Base-by-base conservation (phyloP, 805 yeast genomes). In the Teunomyces funiuensis region DNA sequence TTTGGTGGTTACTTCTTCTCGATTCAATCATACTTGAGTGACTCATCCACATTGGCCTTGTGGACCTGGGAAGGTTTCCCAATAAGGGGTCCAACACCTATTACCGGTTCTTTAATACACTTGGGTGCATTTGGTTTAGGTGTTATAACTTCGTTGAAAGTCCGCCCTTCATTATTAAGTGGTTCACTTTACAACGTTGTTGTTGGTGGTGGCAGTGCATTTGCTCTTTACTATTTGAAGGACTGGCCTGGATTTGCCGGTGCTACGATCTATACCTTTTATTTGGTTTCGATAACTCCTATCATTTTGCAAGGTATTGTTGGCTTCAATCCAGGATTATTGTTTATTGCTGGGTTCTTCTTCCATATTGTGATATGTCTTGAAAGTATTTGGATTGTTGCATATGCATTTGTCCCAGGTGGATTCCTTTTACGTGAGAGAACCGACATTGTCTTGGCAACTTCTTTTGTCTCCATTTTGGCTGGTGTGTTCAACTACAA, bases 41-140 rank as follows among this genome's bases (percentile, higher is more conserved):
- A 93, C 59, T 76, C 97, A 0, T 82, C 95, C 2, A 85, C 93
- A 7, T 73, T 91, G 31, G 85, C 88, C n/a, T 72, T 83, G 36
- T 93, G 97, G 97, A 80, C 82, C n/a, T 93, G 98, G 98, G 85
- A 83, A 46, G 99, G 99, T 1, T 91, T 76, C 60, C 96, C 95
- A 30, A 71, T 87, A n/a, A 66, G 69, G 3, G 95, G 95, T 0
- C 97, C 97, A 8, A 74, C 85, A 3, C 95, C 97, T 9, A 80
- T 89, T 33, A 88, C 95, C 22, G 88, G 88, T 51, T 91, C 95
- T 36, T 76, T 83, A 6, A 46, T 85, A 19, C 77, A 87, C 18
- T 74, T 90, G 45, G 57, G 67, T 8, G 76, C 80, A 5, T 73
- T 85, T 71, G 61, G 77, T 9, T 37, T 73, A 2, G 96, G 95